Base-by-base conservation (phyloP, 371 early-diverging fungal species). In the Actinomortierella wolfii region DNA sequence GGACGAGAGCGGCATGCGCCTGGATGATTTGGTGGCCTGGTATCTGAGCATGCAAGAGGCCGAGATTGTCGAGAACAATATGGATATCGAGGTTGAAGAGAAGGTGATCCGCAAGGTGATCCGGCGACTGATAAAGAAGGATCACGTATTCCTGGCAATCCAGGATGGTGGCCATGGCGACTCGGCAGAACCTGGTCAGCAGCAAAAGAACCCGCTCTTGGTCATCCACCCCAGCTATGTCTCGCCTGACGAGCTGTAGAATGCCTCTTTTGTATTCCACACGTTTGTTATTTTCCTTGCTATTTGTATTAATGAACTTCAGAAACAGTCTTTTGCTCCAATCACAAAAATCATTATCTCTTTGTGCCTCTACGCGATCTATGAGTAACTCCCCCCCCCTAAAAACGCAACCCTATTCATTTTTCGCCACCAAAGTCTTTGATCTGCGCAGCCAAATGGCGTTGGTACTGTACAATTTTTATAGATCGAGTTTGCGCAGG, bases 31-130 rank as follows among this genome's bases (percentile, higher is more conserved):
- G 20, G 81, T 96, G 11, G 81, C 83, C 18, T 92, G 92, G 90
- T 97, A 94, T 73, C 73, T 98, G 40, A 87, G 87, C 54, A 89
- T 88, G 68, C 71, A 78, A 54, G 92, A 93, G 65, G 82, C 86
- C n/a, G 80, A 76, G 13, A 71, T 71, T 54, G 67, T 98, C 17
- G 82, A 84, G 23, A 81, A 79, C 24, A 92, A 90, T 58, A 91
- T 92, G 49, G 89, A 89, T 25, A 78, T 91, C 20, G 76, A 77
- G 0, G 64, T 73, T 7, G 93, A 96, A 70, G 78, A 82, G 57
- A 79, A 83, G 43, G 81, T 90, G 49, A 83, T 93, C 43, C 84
- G 88, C 56, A 87, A 86, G 57, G 92, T 98, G 14, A 82, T 99
- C 64, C 86, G 84, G 54, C 86, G 89, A 51, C 78, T 94, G 56